Conservation (phyloP, 345 rosid genomes). For the Gossypium sturtianum region DNA sequence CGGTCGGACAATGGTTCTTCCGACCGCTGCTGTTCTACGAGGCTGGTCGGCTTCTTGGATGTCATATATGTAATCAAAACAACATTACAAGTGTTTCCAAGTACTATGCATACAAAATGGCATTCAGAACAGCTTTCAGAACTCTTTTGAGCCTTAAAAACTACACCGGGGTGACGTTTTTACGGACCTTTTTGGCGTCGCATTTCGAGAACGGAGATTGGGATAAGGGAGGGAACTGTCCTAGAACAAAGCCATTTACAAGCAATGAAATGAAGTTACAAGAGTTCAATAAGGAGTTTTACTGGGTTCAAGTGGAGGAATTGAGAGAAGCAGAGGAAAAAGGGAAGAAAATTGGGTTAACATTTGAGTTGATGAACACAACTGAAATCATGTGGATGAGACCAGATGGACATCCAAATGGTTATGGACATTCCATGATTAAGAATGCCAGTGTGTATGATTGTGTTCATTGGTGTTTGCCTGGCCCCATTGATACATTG, state of each 20-base stretch:
- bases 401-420: conserved; percentile 61
- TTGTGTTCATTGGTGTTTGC: conserved; percentile 90
- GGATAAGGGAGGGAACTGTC: conserved; percentile 63
- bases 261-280: conserved; percentile 38
- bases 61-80: conserved; percentile 30
- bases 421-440: conserved; percentile 24
- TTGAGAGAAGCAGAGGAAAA: conserved; percentile 30
- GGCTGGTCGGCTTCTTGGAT: conserved; percentile 30
- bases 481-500: conserved; percentile 71
- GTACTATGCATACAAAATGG: conserved; percentile 54
- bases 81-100: conserved; percentile 28
- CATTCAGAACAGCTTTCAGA: conserved; percentile 46
- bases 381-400: conserved; percentile 54
- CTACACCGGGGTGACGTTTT: conserved; percentile 34
- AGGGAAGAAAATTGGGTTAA: conserved; percentile 37
- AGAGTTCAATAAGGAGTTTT: conserved; percentile 40
- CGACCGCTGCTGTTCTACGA: conserved; percentile 35
- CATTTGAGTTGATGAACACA: conserved; percentile 31
- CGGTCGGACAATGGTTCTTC: conserved; percentile 59
- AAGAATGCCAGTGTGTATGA: conserved; percentile 33
- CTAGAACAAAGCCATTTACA: conserved; percentile 41
- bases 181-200: conserved; percentile 49
- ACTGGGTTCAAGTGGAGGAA: conserved; percentile 39
- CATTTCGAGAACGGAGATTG: conserved; percentile 69
- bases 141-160: conserved; percentile 31